Conservation (phyloP, 2,329 filamentous ascomycete species). For the Paraphoma chrysanthemicola region DNA sequence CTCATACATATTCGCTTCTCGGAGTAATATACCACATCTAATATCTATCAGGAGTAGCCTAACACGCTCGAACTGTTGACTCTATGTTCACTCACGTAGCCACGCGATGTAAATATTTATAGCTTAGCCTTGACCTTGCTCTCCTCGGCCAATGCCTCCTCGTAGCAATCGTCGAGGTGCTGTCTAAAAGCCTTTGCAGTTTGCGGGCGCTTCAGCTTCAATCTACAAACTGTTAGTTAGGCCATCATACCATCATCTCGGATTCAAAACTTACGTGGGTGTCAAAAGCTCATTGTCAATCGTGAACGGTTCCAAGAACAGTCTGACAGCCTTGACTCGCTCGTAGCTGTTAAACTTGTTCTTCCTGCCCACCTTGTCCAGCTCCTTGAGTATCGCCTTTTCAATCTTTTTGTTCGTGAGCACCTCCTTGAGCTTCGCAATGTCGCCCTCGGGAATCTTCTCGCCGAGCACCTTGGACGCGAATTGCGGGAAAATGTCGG, state of each 20-base stretch:
- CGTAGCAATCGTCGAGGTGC: slow-evolving; percentile 67
- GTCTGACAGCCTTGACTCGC: slow-evolving; percentile 73
- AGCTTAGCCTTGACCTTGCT: slow-evolving; percentile 55
- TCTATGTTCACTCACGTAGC: too few relatives aligned
- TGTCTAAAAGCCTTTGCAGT: slow-evolving; percentile 67
- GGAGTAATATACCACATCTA: too few relatives aligned
- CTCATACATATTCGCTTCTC: too few relatives aligned
- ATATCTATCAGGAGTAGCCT: too few relatives aligned
- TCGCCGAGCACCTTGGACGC: slow-evolving; percentile 78
- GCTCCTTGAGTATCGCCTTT: slow-evolving; percentile 76
- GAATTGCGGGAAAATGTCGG: slow-evolving; percentile 80
- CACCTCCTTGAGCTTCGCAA: slow-evolving; percentile 70
- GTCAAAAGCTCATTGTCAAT: slow-evolving; percentile 91
- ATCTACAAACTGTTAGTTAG: slow-evolving; percentile 50
- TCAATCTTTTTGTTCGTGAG: slow-evolving; percentile 73
- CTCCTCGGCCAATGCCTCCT: slow-evolving; percentile 56
- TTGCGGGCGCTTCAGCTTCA: slow-evolving; percentile 76
- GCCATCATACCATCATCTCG: background rate
- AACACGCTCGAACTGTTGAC: too few relatives aligned
- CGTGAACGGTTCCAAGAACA: slow-evolving; percentile 88
- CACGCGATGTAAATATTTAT: slow-evolving; percentile 39
- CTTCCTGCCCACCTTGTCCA: slow-evolving; percentile 79
- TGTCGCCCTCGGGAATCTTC: slow-evolving; percentile 68
- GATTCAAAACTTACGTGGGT: slow-evolving; percentile 73
- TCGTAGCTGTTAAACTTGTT: slow-evolving; percentile 94